Conservation (phyloP, 768 basidiomycete species). For the Asterophora lycoperdoides region DNA sequence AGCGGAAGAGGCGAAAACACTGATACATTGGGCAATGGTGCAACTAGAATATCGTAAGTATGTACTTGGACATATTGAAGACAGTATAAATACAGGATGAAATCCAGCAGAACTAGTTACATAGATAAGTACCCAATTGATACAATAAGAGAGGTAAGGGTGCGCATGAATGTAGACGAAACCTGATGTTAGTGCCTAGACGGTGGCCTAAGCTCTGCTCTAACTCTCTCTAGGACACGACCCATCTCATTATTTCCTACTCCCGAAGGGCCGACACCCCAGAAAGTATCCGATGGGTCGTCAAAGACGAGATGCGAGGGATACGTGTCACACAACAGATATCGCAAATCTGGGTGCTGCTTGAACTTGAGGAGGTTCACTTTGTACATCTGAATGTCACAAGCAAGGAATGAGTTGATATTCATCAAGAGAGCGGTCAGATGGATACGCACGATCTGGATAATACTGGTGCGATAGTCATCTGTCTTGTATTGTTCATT, state of each 20-base stretch:
- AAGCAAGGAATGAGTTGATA: no score
- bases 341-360: constrained; percentile 60
- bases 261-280: constrained; percentile 54
- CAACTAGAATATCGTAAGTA: no score
- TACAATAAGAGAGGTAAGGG: no score
- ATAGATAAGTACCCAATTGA: no score
- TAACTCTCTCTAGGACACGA: constrained; percentile 50
- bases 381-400: constrained; percentile 53
- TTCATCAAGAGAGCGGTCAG: no score
- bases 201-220: constrained; percentile 20
- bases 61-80: neutral
- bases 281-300: constrained; percentile 53
- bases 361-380: constrained; percentile 65
- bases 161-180: neutral
- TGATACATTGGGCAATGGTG: neutral
- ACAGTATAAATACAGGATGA: neutral
- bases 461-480: neutral
- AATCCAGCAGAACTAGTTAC: neutral
- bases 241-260: constrained; percentile 63
- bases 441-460: constrained; percentile 3
- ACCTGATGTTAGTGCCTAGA: no score
- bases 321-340: constrained; percentile 46
- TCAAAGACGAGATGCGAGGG: constrained; percentile 46
- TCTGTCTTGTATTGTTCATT: constrained; percentile 15
- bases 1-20: constrained; percentile 10